Conservation (phyloP, 2,329 filamentous ascomycete genomes). For the Phialemonium atrogriseum region DNA sequence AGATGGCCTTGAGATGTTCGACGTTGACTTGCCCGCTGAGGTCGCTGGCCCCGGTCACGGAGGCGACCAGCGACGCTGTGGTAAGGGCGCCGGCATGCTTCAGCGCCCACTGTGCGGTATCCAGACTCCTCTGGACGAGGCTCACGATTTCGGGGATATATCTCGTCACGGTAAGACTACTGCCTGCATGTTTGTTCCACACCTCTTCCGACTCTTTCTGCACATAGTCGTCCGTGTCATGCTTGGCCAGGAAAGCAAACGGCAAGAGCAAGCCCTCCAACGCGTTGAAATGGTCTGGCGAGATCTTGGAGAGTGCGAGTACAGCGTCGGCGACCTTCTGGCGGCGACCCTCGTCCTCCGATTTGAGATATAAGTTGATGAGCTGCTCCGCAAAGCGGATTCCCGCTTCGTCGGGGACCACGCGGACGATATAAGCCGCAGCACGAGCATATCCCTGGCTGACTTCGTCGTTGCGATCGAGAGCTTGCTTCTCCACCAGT, state of each 20-base stretch:
- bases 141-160: conserved; percentile 76
- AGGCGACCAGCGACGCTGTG: conserved; percentile 63
- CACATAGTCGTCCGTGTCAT: conserved; percentile 76
- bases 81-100: conserved; percentile 83
- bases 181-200: conserved; percentile 87
- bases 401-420: conserved; percentile 40
- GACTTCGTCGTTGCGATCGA: conserved; percentile 92
- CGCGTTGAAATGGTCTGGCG: conserved; percentile 77
- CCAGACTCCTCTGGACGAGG: conserved; percentile 60
- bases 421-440: conserved; percentile 72
- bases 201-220: conserved; percentile 73
- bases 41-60: conserved; percentile 52
- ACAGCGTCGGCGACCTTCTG: conserved; percentile 77
- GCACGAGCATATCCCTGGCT: conserved; percentile 81
- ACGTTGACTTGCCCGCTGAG: conserved; percentile 51
- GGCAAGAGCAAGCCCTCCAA: conserved; percentile 71
- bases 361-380: conserved; percentile 68
- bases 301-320: conserved; percentile 73
- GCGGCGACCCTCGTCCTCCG: conserved; percentile 68
- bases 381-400: conserved; percentile 43
- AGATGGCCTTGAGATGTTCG: conserved; percentile 55
- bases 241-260: conserved; percentile 79
- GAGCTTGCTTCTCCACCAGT: conserved; percentile 68
- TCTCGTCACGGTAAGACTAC: conserved; percentile 69
- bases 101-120: conserved; percentile 79